Evolutionary conservation across 179 eudicot species (phyloP), one percentile per base, ranked within the genome.

Genomic region (Camellia oleifera): DNA sequence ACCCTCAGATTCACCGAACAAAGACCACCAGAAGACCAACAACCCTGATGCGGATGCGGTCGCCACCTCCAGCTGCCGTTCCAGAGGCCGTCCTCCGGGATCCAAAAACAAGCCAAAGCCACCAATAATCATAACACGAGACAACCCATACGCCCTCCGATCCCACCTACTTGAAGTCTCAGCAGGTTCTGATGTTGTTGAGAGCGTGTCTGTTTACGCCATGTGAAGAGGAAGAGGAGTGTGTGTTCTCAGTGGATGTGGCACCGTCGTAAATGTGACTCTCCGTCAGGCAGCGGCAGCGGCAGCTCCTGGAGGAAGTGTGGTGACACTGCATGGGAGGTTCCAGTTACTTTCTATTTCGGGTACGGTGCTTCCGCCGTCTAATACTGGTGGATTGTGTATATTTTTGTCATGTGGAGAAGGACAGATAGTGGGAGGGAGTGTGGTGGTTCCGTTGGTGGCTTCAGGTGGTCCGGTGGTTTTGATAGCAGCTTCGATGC

Each of bases 281-380:
- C 56, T 86, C 0, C 83, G 88, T 0, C 86, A 86, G 80, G 82
- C 88, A 61, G 81, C 4, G 50, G 50, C 50, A 46, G 4, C 50
- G 4, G 4, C 85, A 0, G 77, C 72, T 17, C 81, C 84, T 0
- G 23, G 80, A 6, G 82, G 81, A 4, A 76, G 67, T 13, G 83
- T 79, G 15, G 84, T 83, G 46, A 81, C 86, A 1, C 74, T 86
- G 7, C 84, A 74, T 50, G 88, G 88, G 1, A 74, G 88, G 10
- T 86, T 86, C 40, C 85, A 86, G 83, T 62, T 86, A 15, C 77
- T 86, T 7, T 72, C 83, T 1, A 76, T 86, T 2, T 66, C 86
- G 10, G 88, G 88, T 20, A 85, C 88, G 23, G 88, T 85, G 75
- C 84, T 85, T 12, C 88, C 88, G 40, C 88, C 88, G 11, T 82